Evolutionary conservation across 2,329 filamentous ascomycete species (phyloP).

Genomic region (Fusarium sp.): DNA sequence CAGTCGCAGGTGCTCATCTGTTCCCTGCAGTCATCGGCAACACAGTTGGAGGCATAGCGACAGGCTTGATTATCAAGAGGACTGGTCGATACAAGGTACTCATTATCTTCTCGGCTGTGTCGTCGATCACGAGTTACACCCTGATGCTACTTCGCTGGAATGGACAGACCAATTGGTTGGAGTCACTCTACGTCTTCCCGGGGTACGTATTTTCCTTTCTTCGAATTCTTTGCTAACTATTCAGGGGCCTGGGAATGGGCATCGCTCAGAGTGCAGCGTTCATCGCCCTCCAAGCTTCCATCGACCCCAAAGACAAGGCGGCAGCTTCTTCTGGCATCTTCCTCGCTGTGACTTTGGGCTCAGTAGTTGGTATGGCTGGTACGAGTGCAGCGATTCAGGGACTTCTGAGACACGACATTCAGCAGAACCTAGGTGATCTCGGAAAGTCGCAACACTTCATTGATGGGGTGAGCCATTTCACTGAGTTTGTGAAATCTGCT

Average conservation of each 20-base stretch:
- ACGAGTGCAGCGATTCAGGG: constrained; percentile 48
- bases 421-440: constrained; percentile 4
- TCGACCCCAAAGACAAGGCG: constrained; percentile 50
- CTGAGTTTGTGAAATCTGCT: background rate
- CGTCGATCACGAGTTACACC: constrained; percentile 60
- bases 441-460: constrained; percentile 15
- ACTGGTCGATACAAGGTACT: constrained; percentile 69
- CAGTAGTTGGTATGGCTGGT: constrained; percentile 51
- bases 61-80: constrained; percentile 65
- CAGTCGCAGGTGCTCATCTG: constrained; percentile 67
- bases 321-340: constrained; percentile 54
- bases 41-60: constrained; percentile 68
- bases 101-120: constrained; percentile 59
- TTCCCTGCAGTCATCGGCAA: constrained; percentile 75
- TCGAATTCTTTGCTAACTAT: background rate
- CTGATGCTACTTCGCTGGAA: constrained; percentile 67
- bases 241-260: constrained; percentile 48
- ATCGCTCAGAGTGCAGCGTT: constrained; percentile 54
- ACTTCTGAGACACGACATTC: constrained; percentile 8
- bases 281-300: constrained; percentile 51
- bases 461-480: constrained; percentile 7
- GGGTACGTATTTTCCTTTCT: background rate
- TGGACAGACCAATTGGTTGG: constrained; percentile 63
- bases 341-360: constrained; percentile 46
- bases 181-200: constrained; percentile 69